phyloP scores from a whole-genome alignment of 495 filamentous ascomycete genomes.

The Hyaloscypha finlandica region DNA sequence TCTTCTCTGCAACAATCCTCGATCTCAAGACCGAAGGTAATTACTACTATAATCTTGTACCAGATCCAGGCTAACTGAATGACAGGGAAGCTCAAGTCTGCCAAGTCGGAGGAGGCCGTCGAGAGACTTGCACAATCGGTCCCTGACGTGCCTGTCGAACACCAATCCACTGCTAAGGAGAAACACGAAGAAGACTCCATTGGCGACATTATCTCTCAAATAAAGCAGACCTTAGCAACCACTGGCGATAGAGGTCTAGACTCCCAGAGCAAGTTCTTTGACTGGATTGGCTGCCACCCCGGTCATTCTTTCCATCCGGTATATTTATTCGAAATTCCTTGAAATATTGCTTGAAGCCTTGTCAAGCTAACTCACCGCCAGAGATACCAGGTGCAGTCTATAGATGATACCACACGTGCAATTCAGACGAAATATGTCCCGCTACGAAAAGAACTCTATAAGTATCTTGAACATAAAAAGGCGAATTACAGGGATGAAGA shows the following conservation, averaged over 20 bases:
- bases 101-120: conserved; percentile 4
- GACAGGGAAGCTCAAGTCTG: conserved; percentile 12
- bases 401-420: conserved; percentile 9
- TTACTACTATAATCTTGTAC: not conserved
- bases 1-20: conserved; percentile 17
- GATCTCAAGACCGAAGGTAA: conserved; percentile 7
- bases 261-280: conserved; percentile 1
- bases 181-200: not conserved
- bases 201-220: not conserved
- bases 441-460: conserved; percentile 7
- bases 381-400: conserved; percentile 11
- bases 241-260: not conserved
- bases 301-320: conserved; percentile 1
- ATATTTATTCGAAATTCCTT: not conserved
- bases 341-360: not conserved
- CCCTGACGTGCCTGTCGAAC: not conserved
- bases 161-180: not conserved
- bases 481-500: not conserved
- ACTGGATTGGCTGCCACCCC: conserved; percentile 7
- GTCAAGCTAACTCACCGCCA: not conserved
- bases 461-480: conserved; percentile 4
- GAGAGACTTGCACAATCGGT: conserved; percentile 6
- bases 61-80: not conserved
- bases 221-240: not conserved
- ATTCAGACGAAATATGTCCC: conserved; percentile 10